A percentile compares a stretch with the other conserved stretches of the same genome.
Evolutionary conservation across 768 basidiomycete species (phyloP).

Genomic region (Symmetrospora coprosmae): DNA sequence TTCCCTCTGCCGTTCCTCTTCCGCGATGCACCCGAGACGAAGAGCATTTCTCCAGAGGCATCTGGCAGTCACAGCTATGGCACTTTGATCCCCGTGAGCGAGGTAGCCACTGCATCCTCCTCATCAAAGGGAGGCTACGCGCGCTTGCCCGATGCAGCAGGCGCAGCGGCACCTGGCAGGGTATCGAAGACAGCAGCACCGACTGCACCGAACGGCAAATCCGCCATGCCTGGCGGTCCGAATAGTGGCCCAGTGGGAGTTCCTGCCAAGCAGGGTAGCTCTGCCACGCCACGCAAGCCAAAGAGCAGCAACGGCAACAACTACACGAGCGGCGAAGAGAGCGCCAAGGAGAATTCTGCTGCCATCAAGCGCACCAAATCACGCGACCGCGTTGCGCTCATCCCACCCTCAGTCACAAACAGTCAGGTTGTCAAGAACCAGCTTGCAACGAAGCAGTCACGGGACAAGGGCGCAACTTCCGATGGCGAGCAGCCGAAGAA

Average conservation of each 20-base stretch:
- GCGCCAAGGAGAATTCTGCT: not conserved
- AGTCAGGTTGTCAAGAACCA: not conserved
- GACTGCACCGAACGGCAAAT: not conserved
- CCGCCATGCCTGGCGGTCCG: not conserved
- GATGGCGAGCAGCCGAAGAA: not conserved
- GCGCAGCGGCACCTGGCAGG: not conserved
- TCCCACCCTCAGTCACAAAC: constrained; percentile 5
- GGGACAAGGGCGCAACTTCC: not conserved
- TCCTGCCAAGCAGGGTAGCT: not conserved
- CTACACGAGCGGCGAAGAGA: no score
- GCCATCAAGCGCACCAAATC: constrained; percentile 5
- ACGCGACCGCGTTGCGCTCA: constrained; percentile 1
- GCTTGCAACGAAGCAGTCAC: constrained; percentile 1
- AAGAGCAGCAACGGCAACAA: no score
- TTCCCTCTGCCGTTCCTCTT: constrained; percentile 8
- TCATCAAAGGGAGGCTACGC: not conserved
- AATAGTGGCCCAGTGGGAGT: not conserved
- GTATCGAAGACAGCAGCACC: not conserved
- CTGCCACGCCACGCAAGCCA: not conserved
- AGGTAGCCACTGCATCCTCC: no score
- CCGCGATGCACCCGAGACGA: not conserved
- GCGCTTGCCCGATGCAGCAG: not conserved
- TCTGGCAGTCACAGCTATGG: not conserved
- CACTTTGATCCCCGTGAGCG: not conserved
- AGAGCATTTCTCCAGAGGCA: not conserved